Evolutionary conservation across 2,329 filamentous ascomycete species (phyloP).

Genomic region (Aspergillus glaucus): DNA sequence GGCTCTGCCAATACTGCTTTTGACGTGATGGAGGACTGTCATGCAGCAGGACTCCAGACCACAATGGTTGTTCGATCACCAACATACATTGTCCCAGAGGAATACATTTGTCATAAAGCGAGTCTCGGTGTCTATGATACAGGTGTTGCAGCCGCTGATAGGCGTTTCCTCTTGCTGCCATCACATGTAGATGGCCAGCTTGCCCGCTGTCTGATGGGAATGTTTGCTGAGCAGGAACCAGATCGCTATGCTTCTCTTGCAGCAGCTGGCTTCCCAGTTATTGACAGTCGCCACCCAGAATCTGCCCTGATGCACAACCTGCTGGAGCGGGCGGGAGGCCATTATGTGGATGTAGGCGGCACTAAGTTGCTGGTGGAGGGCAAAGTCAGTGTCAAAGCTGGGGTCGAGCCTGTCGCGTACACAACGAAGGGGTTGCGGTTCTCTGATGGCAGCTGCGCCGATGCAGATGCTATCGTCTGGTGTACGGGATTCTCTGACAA

Average conservation of each 20-base stretch:
- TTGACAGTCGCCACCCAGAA: conserved; percentile 21
- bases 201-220: conserved; percentile 11
- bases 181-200: conserved; percentile 8
- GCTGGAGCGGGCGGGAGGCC: conserved; percentile 35
- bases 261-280: conserved; percentile 32
- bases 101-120: conserved; percentile 15
- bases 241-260: conserved; percentile 29
- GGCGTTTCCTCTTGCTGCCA: conserved; percentile 5
- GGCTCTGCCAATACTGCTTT: conserved; percentile 45
- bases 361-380: conserved; percentile 27
- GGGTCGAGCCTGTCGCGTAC: conserved; percentile 26
- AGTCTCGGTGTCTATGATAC: conserved; percentile 22
- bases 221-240: conserved; percentile 23
- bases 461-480: conserved; percentile 37
- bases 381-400: conserved; percentile 23
- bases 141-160: conserved; percentile 10
- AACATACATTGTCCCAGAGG: conserved; percentile 27
- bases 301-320: conserved; percentile 25
- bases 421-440: conserved; percentile 27
- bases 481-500: conserved; percentile 37
- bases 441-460: conserved; percentile 27
- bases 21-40: conserved; percentile 44
- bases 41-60: conserved; percentile 33
- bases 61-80: conserved; percentile 42
- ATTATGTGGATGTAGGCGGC: conserved; percentile 37